These are phyloP conservation scores for Coemansia sp. DNA, from an alignment of 192 early-diverging fungal genomes.

Conservation along the genomic window DNA sequence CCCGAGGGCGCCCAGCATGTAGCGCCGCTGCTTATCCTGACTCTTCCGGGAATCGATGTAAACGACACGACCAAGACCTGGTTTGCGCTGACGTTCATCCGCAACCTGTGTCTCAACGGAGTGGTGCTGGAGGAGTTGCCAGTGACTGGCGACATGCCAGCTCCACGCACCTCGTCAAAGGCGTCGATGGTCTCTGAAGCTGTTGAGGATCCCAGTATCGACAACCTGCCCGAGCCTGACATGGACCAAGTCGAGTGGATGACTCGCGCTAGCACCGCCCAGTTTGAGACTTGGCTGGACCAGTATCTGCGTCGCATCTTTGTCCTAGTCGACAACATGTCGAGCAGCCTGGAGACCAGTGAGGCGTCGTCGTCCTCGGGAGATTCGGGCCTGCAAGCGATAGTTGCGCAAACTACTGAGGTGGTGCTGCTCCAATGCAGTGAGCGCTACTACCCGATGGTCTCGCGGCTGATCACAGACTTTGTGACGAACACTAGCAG, in stretches of 20 bases:
- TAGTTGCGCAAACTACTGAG: slow-evolving; percentile 34
- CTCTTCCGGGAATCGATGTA: slow-evolving; percentile 88
- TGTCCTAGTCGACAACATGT: slow-evolving; percentile 60
- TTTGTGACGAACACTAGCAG: slow-evolving; percentile 47
- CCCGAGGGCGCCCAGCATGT: slow-evolving; percentile 84
- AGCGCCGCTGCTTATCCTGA: slow-evolving; percentile 69
- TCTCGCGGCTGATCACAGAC: slow-evolving; percentile 41
- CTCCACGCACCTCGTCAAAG: slow-evolving; percentile 15
- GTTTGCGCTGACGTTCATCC: slow-evolving; percentile 46
- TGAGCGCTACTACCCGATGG: slow-evolving; percentile 49
- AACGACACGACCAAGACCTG: slow-evolving; percentile 86
- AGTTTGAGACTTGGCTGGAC: slow-evolving; percentile 86
- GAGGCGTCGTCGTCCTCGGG: slow-evolving; percentile 7
- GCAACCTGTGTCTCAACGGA: slow-evolving; percentile 44
- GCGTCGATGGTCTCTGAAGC: slow-evolving; percentile 47
- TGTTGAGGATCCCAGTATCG: slow-evolving; percentile 45
- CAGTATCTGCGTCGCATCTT: slow-evolving; percentile 79
- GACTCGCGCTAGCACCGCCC: slow-evolving; percentile 67
- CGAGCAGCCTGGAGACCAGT: slow-evolving; percentile 34
- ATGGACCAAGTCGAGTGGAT: slow-evolving; percentile 67
- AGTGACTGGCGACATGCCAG: slow-evolving; percentile 36
- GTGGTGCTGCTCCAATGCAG: slow-evolving; percentile 45
- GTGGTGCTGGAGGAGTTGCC: slow-evolving; percentile 47
- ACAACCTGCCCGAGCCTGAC: slow-evolving; percentile 49
- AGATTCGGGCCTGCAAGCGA: slow-evolving; percentile 24